A percentile compares a stretch with the other conserved stretches of the same genome.
phyloP scores from a whole-genome alignment of 1,284 basidiomycete species.

The Phellopilus nigrolimitatus region DNA sequence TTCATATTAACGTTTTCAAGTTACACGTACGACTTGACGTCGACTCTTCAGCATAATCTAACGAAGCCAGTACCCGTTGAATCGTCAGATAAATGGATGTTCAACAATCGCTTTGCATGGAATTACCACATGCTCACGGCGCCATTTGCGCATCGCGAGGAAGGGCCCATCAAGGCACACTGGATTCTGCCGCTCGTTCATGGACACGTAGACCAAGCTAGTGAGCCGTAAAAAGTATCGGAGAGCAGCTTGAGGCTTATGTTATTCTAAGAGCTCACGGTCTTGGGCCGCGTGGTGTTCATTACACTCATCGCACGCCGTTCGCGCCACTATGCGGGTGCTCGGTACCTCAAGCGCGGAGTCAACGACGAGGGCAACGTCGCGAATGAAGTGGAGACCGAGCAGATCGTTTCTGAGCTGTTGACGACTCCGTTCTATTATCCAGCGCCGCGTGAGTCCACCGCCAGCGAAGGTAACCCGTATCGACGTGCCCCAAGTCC shows the following conservation, averaged over 20 bases:
- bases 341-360: conserved; percentile 92
- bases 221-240: conserved; percentile 43
- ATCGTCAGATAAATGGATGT: conserved; percentile 49
- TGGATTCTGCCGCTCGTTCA: conserved; percentile 95
- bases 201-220: conserved; percentile 97
- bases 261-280: conserved; percentile 68
- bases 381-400: conserved; percentile 98
- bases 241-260: not conserved
- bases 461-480: conserved; percentile 21
- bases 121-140: conserved; percentile 87
- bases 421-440: conserved; percentile 88
- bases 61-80: conserved; percentile 41
- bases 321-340: conserved; percentile 94
- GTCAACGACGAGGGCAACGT: conserved; percentile 97
- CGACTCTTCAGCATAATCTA: conserved; percentile 92
- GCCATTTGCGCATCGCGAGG: conserved; percentile 42
- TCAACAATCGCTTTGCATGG: conserved; percentile 94
- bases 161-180: conserved; percentile 51
- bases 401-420: conserved; percentile 96
- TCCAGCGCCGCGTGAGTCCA: conserved; percentile 38
- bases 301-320: conserved; percentile 92
- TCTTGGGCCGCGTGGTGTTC: conserved; percentile 88
- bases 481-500: conserved; percentile 60
- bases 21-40: conserved; percentile 96
- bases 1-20: conserved; percentile 32